Conservation (phyloP, 305 asterid genomes). For the Fraxinus albicans region DNA sequence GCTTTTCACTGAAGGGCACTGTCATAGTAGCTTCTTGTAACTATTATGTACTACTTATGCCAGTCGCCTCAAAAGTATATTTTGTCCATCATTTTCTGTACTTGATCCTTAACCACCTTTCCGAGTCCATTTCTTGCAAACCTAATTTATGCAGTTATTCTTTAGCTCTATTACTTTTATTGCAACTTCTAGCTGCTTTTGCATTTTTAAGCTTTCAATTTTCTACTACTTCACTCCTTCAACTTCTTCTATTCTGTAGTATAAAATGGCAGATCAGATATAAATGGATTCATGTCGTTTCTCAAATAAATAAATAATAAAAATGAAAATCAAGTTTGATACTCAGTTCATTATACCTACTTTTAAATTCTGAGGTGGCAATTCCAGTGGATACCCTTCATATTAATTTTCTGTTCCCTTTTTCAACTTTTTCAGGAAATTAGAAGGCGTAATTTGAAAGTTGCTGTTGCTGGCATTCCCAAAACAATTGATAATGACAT, state of each 20-base stretch:
- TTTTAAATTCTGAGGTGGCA: slow-evolving; percentile 1
- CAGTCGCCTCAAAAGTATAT: slow-evolving; percentile 1
- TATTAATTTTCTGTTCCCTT: neutral
- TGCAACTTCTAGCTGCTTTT: neutral
- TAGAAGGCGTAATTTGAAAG: slow-evolving; percentile 53
- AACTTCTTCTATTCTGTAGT: neutral
- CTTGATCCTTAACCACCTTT: neutral
- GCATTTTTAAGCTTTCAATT: slow-evolving; percentile 10
- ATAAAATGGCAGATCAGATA: neutral
- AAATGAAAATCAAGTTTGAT: neutral
- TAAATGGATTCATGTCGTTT: slow-evolving; percentile 6
- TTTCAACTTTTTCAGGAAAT: slow-evolving; percentile 39
- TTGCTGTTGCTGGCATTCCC: slow-evolving; percentile 63
- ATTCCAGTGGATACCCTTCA: neutral
- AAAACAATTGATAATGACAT: slow-evolving; percentile 73
- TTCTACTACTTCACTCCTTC: neutral
- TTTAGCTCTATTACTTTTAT: neutral
- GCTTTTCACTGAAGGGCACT: neutral
- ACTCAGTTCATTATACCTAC: neutral
- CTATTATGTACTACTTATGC: neutral
- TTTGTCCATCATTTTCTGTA: neutral
- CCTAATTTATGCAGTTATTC: neutral
- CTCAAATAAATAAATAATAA: neutral
- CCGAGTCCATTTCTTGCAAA: neutral
- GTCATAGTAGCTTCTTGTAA: neutral